phyloP scores from a whole-genome alignment of 1,284 basidiomycete species.

The Ganoderma sinense region DNA sequence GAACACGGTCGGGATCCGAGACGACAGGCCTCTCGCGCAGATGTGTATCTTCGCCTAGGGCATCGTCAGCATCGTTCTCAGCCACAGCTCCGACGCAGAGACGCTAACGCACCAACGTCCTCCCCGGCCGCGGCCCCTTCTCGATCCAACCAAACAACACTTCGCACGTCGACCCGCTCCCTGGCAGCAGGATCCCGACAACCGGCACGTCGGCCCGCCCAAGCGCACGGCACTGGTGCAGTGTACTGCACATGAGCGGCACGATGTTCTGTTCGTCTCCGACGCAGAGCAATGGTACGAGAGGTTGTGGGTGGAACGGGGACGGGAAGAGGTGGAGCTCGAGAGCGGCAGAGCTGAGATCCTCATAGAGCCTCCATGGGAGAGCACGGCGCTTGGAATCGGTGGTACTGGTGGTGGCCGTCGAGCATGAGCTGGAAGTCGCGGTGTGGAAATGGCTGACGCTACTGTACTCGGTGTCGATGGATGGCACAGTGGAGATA shows the following conservation, averaged over 20 bases:
- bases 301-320: slow-evolving; percentile 10
- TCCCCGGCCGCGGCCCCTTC: background rate
- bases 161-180: slow-evolving; percentile 5
- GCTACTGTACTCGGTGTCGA: slow-evolving; percentile 7
- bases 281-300: slow-evolving; percentile 12
- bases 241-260: slow-evolving; percentile 17
- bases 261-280: slow-evolving; percentile 12
- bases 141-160: slow-evolving; percentile 16
- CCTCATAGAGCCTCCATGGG: slow-evolving; percentile 1
- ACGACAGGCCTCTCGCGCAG: background rate
- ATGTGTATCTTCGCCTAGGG: slow-evolving; percentile 14
- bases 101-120: slow-evolving; percentile 7
- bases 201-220: slow-evolving; percentile 6
- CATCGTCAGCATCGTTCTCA: background rate
- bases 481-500: background rate
- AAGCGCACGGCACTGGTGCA: slow-evolving; percentile 15
- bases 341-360: background rate
- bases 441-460: slow-evolving; percentile 1
- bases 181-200: slow-evolving; percentile 13
- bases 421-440: background rate
- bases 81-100: background rate
- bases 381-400: background rate
- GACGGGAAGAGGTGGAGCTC: slow-evolving; percentile 15
- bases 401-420: background rate
- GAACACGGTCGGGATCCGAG: slow-evolving; percentile 3